Percentiles rank a stretch among this genome's conserved stretches.
Conservation (phyloP, 495 filamentous ascomycete species). For the Cercophora newfieldiana region DNA sequence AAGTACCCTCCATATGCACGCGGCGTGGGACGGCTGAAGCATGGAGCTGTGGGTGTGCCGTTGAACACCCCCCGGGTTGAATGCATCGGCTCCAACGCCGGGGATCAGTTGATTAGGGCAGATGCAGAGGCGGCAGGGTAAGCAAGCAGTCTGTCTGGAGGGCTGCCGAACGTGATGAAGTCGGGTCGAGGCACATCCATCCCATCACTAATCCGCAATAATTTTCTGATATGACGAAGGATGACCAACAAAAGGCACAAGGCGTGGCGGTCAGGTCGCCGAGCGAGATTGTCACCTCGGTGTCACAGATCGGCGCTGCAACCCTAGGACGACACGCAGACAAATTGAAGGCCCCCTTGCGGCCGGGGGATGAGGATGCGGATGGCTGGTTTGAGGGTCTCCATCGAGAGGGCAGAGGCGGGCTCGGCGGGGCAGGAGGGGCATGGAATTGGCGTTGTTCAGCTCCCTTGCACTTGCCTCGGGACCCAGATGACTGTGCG, state of each 20-base stretch:
- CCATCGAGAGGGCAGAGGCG: neutral
- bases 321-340: neutral
- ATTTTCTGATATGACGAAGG: neutral
- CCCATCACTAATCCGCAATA: neutral
- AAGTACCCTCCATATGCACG: neutral
- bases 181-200: neutral
- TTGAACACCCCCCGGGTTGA: neutral
- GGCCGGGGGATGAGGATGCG: neutral
- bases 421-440: neutral
- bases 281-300: constrained; percentile 1
- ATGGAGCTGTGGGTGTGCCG: neutral
- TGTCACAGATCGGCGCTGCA: constrained; percentile 12
- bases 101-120: neutral
- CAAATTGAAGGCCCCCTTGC: neutral
- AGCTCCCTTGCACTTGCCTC: neutral
- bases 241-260: constrained; percentile 9
- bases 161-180: neutral
- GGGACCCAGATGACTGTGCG: neutral
- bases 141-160: neutral
- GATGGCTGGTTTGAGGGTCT: neutral
- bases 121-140: neutral
- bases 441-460: neutral
- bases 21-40: neutral
- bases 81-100: neutral
- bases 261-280: neutral